A percentile compares a stretch with the other conserved stretches of the same genome.
Conservation (phyloP, 495 filamentous ascomycete genomes). For the Podospora pseudopauciseta region DNA sequence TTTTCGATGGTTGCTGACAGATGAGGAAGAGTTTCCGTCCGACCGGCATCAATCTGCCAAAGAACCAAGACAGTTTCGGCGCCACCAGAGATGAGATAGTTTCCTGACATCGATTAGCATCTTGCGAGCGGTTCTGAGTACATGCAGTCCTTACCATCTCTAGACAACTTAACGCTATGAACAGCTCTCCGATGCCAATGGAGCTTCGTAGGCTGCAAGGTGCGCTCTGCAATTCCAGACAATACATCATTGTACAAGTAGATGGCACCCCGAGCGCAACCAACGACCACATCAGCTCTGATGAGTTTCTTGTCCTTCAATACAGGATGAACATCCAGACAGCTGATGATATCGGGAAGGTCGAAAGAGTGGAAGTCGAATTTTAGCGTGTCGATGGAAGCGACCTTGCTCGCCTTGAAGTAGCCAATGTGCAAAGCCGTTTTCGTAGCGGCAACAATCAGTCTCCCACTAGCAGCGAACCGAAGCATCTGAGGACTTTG, state of each 20-base stretch:
- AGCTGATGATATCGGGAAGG: conserved; percentile 53
- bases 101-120: conserved; percentile 54
- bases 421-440: conserved; percentile 38
- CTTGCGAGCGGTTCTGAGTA: neutral
- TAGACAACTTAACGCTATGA: conserved; percentile 77
- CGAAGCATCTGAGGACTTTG: conserved; percentile 34
- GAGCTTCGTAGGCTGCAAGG: conserved; percentile 53
- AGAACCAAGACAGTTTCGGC: conserved; percentile 84
- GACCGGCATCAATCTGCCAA: conserved; percentile 91
- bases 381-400: conserved; percentile 35
- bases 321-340: conserved; percentile 49
- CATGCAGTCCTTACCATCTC: conserved; percentile 65
- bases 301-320: conserved; percentile 30
- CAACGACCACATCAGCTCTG: conserved; percentile 67
- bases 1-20: conserved; percentile 77
- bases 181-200: conserved; percentile 93
- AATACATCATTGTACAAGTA: conserved; percentile 73
- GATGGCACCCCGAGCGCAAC: conserved; percentile 69
- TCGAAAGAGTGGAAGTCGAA: conserved; percentile 51
- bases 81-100: conserved; percentile 92
- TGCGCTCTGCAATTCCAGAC: conserved; percentile 48
- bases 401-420: conserved; percentile 23
- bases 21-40: conserved; percentile 79
- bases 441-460: conserved; percentile 40
- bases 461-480: conserved; percentile 25